Conservation (phyloP, 2,329 filamentous ascomycete genomes). For the Xylariales sp. region DNA sequence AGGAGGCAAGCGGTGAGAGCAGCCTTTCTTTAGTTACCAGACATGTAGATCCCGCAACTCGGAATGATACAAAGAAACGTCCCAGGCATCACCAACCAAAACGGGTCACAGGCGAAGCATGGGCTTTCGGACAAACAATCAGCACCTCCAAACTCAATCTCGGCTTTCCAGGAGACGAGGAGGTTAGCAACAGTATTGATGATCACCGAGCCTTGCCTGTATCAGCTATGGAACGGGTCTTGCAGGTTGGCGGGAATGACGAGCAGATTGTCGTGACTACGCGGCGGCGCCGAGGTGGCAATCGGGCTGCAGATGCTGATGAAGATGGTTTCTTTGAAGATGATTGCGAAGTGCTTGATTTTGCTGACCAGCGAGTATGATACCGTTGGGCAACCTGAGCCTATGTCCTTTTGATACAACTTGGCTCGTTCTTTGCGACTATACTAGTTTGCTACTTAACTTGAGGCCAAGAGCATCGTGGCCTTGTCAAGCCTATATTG, state of each 20-base stretch:
- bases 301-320: constrained; percentile 61
- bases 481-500: constrained; percentile 11
- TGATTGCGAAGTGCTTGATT: constrained; percentile 91
- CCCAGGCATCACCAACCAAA: constrained; percentile 46
- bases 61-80: constrained; percentile 56
- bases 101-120: constrained; percentile 50
- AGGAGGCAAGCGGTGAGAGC: constrained; percentile 41
- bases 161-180: constrained; percentile 64
- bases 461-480: constrained; percentile 3
- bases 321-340: constrained; percentile 91
- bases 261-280: constrained; percentile 88
- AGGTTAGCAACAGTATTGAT: constrained; percentile 61
- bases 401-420: constrained; percentile 27
- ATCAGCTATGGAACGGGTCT: constrained; percentile 72
- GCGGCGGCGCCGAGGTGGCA: constrained; percentile 72
- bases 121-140: constrained; percentile 72
- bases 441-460: constrained; percentile 7
- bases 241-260: constrained; percentile 69
- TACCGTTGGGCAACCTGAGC: constrained; percentile 15
- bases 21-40: constrained; percentile 53
- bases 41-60: constrained; percentile 55
- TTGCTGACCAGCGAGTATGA: constrained; percentile 77
- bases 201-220: constrained; percentile 70
- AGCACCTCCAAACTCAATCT: constrained; percentile 63
- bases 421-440: constrained; percentile 24